phyloP scores from a whole-genome alignment of 2,329 filamentous ascomycete species.

The Hypoxylon sp. region DNA sequence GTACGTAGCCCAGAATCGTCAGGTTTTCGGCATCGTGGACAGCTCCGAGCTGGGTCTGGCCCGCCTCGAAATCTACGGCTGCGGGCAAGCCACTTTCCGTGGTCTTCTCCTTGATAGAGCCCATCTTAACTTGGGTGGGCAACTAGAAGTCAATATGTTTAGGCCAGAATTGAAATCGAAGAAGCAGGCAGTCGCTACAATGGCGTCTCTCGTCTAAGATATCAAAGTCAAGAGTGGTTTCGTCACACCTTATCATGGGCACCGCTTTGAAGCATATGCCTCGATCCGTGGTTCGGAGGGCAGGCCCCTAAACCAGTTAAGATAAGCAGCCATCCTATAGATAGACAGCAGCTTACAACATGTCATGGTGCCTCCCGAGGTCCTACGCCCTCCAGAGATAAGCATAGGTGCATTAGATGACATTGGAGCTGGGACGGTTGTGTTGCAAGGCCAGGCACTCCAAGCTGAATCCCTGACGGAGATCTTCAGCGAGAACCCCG shows the following conservation, averaged over 20 bases:
- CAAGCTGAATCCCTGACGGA: conserved; percentile 10
- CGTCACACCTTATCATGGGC: conserved; percentile 19
- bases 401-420: not conserved
- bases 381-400: no score
- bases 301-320: no score
- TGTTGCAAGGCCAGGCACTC: no score
- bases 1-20: conserved; percentile 61
- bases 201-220: not conserved
- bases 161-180: not conserved
- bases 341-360: no score
- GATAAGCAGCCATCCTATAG: no score
- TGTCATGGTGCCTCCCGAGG: no score
- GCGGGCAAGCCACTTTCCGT: not conserved
- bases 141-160: no score
- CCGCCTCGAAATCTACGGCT: conserved; percentile 22
- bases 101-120: conserved; percentile 25
- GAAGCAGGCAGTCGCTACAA: not conserved
- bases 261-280: not conserved
- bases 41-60: conserved; percentile 32
- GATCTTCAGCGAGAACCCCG: conserved; percentile 21
- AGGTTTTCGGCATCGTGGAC: conserved; percentile 45
- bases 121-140: conserved; percentile 4
- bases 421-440: no score
- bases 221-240: not conserved
- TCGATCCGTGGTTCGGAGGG: conserved; percentile 28